A percentile compares a stretch with the other conserved stretches of the same genome.
These are phyloP conservation scores for Solanum raphanifolium DNA, from an alignment of 257 asterid genomes.

Conservation along the genomic window DNA sequence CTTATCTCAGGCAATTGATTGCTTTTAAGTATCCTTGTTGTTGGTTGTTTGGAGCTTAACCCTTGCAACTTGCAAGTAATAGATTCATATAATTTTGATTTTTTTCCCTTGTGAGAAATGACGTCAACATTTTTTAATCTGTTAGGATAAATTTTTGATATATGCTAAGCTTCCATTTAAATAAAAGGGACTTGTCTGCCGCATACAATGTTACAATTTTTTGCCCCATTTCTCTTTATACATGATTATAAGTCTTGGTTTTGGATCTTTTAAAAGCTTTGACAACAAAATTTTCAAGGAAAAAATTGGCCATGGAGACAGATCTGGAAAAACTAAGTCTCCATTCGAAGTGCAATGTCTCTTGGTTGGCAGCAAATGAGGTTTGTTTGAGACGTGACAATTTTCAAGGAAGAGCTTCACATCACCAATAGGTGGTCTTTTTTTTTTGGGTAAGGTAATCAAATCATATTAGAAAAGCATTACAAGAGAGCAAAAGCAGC, in stretches of 20 bases:
- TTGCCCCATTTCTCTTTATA: not conserved
- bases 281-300: not conserved
- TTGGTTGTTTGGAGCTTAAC: not conserved
- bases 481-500: not conserved
- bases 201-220: not conserved
- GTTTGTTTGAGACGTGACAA: not conserved
- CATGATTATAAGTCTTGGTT: not conserved
- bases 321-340: not conserved
- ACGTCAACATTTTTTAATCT: not conserved
- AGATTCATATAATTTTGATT: not conserved
- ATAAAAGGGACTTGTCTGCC: not conserved
- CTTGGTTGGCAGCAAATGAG: not conserved
- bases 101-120: not conserved
- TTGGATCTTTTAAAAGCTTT: not conserved
- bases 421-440: not conserved
- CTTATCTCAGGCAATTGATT: not conserved
- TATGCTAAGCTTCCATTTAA: not conserved
- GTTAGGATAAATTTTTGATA: not conserved
- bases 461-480: not conserved
- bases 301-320: not conserved
- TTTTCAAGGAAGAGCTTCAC: not conserved
- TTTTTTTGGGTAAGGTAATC: not conserved
- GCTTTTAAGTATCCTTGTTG: not conserved
- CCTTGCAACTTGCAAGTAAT: not conserved
- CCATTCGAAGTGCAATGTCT: not conserved